Conservation (phyloP, 2,329 filamentous ascomycete genomes). For the Sporothrix protearum region DNA sequence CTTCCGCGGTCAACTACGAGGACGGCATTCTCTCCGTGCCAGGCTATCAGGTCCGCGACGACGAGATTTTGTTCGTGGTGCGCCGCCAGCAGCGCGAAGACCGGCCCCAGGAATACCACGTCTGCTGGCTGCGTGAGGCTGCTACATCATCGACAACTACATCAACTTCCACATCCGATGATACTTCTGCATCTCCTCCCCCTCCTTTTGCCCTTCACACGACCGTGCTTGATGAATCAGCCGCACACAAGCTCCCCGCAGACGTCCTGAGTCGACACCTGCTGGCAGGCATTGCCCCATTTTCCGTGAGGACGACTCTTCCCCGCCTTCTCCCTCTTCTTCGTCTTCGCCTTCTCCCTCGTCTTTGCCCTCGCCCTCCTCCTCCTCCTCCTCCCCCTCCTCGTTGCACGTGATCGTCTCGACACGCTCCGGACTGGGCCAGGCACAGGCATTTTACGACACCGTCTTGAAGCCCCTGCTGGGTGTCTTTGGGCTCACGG, state of each 20-base stretch:
- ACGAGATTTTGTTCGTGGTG: slow-evolving; percentile 36
- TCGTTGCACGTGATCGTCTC: slow-evolving; percentile 64
- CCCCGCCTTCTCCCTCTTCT: background rate
- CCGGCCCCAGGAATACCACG: background rate
- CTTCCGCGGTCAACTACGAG: background rate
- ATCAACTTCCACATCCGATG: background rate
- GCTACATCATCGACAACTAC: background rate
- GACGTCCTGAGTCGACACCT: slow-evolving; percentile 39
- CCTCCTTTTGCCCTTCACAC: slow-evolving; percentile 28
- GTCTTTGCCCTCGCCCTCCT: background rate
- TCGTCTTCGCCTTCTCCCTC: background rate
- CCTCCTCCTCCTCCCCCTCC: slow-evolving; percentile 31
- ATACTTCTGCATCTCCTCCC: background rate
- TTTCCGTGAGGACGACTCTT: slow-evolving; percentile 23
- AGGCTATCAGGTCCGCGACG: slow-evolving; percentile 22
- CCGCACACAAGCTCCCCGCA: slow-evolving; percentile 35
- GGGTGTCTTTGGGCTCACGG: slow-evolving; percentile 40
- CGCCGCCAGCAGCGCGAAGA: background rate
- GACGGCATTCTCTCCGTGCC: slow-evolving; percentile 25
- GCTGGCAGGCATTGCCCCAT: slow-evolving; percentile 39
- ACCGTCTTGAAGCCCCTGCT: slow-evolving; percentile 56
- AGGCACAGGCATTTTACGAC: slow-evolving; percentile 55
- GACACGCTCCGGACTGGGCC: slow-evolving; percentile 59
- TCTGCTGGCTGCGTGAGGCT: slow-evolving; percentile 15
- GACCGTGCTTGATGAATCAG: slow-evolving; percentile 29